These are phyloP conservation scores for Cyberlindnera maritima DNA, from an alignment of 805 yeast species.

Conservation along the genomic window DNA sequence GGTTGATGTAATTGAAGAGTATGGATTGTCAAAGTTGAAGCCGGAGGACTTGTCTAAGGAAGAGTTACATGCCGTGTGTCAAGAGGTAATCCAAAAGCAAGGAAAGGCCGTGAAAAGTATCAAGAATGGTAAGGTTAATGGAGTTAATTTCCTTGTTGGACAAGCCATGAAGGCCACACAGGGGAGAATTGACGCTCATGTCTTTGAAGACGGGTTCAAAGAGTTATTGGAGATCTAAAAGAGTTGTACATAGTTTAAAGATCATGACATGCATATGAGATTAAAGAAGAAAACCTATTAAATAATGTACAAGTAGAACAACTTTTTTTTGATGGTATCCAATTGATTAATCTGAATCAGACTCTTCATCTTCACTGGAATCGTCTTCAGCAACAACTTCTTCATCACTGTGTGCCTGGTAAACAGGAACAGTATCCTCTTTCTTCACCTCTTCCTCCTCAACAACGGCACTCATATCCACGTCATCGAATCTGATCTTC, in stretches of 20 bases:
- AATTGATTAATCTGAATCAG: slow-evolving; percentile 21
- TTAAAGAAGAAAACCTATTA: background rate
- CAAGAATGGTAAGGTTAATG: slow-evolving; percentile 46
- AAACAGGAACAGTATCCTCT: slow-evolving; percentile 19
- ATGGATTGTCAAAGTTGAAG: slow-evolving; percentile 42
- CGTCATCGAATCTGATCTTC: slow-evolving; percentile 51
- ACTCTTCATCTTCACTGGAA: slow-evolving; percentile 28
- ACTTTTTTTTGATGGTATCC: background rate
- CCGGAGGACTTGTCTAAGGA: slow-evolving; percentile 35
- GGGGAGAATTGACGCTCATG: slow-evolving; percentile 47
- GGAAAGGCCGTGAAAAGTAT: slow-evolving; percentile 57
- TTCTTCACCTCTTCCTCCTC: slow-evolving; percentile 9
- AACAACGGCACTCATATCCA: slow-evolving; percentile 30
- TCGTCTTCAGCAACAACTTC: slow-evolving; percentile 28
- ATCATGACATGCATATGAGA: slow-evolving; percentile 6
- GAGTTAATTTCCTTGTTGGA: slow-evolving; percentile 79
- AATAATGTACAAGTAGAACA: background rate
- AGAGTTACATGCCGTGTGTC: slow-evolving; percentile 30
- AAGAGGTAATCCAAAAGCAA: slow-evolving; percentile 38
- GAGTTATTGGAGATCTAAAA: slow-evolving; percentile 16
- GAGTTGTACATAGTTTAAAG: slow-evolving; percentile 3
- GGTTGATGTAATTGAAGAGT: slow-evolving; percentile 48
- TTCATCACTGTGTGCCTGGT: slow-evolving; percentile 20
- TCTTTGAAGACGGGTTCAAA: slow-evolving; percentile 35
- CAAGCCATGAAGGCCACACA: slow-evolving; percentile 77